Conservation (phyloP, 345 rosid species). For the Eucalyptus pumila region DNA sequence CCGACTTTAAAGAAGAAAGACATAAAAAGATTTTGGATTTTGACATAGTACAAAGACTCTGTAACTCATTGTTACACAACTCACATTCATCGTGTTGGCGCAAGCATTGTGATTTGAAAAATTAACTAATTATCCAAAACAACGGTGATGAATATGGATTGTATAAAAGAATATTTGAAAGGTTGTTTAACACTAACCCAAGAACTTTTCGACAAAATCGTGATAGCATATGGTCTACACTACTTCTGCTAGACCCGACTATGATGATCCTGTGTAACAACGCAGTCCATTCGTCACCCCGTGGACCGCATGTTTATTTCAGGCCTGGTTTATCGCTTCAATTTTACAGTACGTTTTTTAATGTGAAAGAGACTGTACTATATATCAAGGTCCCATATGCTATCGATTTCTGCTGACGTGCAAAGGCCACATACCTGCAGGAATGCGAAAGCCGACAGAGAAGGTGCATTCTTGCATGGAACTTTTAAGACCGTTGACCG, state of each 20-base stretch:
- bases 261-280: not conserved
- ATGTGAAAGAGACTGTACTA: not conserved
- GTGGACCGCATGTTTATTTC: not conserved
- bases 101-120: not conserved
- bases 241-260: not conserved
- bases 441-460: slow-evolving; percentile 1
- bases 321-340: not conserved
- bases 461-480: slow-evolving; percentile 9
- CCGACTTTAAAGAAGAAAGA: not conserved
- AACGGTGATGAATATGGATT: not conserved
- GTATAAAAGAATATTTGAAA: not conserved
- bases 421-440: not conserved
- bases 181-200: not conserved
- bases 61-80: not conserved
- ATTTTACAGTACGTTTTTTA: not conserved
- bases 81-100: not conserved
- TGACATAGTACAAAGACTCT: not conserved
- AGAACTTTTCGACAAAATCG: not conserved
- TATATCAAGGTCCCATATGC: not conserved
- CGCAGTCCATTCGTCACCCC: not conserved
- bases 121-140: not conserved
- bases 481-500: not conserved
- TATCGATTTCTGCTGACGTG: not conserved
- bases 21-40: not conserved
- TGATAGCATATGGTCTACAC: not conserved